Conservation (phyloP, 495 filamentous ascomycete species). For the Penicillium cataractarum region DNA sequence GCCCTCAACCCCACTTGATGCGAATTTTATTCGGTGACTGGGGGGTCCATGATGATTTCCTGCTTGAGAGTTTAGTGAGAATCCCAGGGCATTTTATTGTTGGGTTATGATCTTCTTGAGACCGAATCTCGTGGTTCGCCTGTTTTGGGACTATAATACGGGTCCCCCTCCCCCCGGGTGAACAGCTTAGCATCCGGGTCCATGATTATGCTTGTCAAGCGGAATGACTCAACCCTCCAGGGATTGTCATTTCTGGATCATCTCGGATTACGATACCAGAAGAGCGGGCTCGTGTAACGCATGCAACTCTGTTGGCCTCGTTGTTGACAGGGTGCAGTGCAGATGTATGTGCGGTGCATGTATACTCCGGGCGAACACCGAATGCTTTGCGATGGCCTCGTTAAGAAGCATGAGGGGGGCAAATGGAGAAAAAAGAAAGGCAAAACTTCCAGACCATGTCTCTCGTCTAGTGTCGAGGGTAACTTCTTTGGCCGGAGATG, state of each 20-base stretch:
- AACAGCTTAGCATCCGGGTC: background rate
- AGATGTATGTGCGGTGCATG: conserved; percentile 7
- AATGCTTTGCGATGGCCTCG: conserved; percentile 8
- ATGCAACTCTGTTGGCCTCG: conserved; percentile 18
- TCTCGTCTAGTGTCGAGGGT: background rate
- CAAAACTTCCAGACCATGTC: background rate
- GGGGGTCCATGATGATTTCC: background rate
- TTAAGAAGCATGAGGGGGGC: background rate
- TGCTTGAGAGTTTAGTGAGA: background rate
- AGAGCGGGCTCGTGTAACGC: conserved; percentile 25
- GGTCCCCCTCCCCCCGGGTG: background rate
- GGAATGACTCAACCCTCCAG: conserved; percentile 2
- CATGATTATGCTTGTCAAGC: background rate
- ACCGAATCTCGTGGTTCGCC: background rate
- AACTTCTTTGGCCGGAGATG: background rate
- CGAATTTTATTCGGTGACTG: conserved; percentile 11
- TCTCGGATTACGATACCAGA: conserved; percentile 21
- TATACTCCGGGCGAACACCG: conserved; percentile 6
- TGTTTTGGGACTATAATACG: background rate
- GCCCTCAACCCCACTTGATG: conserved; percentile 45
- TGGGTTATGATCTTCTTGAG: background rate
- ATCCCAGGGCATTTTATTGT: background rate
- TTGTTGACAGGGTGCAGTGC: conserved; percentile 18
- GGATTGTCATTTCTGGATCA: conserved; percentile 9
- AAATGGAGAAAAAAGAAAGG: background rate